These are phyloP conservation scores for Phtheirospermum japonicum DNA, from an alignment of 257 asterid genomes.

Conservation along the genomic window DNA sequence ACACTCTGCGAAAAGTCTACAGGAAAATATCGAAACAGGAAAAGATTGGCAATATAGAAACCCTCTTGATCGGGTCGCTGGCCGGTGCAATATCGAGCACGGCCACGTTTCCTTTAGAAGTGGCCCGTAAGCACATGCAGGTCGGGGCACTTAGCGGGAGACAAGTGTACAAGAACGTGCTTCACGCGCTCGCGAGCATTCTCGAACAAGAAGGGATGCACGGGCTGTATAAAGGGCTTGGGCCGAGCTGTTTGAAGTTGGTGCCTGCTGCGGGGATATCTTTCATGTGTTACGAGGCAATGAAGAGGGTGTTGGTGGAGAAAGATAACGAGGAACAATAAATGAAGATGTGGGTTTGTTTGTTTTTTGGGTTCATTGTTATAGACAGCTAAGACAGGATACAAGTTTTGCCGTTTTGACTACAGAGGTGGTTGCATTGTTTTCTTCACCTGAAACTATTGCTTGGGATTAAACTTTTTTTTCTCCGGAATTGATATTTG, in stretches of 20 bases:
- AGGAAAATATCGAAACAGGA: slow-evolving; percentile 55
- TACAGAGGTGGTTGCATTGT: background rate
- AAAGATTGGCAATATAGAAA: slow-evolving; percentile 79
- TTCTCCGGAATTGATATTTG: slow-evolving; percentile 21
- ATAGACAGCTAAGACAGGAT: slow-evolving; percentile 16
- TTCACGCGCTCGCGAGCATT: slow-evolving; percentile 80
- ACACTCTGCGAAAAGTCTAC: slow-evolving; percentile 65
- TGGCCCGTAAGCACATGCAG: slow-evolving; percentile 95
- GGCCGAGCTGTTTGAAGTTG: slow-evolving; percentile 87
- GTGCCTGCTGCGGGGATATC: slow-evolving; percentile 98
- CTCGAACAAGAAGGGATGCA: slow-evolving; percentile 77
- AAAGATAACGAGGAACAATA: slow-evolving; percentile 45
- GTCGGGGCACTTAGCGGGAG: slow-evolving; percentile 92
- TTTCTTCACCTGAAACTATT: slow-evolving; percentile 15
- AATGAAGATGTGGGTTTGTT: background rate
- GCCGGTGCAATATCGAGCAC: slow-evolving; percentile 96
- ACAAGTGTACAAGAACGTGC: slow-evolving; percentile 70
- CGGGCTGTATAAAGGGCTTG: slow-evolving; percentile 85
- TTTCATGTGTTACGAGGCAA: slow-evolving; percentile 95
- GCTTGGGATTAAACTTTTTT: slow-evolving; percentile 4
- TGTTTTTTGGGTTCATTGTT: background rate
- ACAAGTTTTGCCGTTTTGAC: slow-evolving; percentile 26
- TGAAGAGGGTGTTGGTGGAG: slow-evolving; percentile 86
- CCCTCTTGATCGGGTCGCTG: slow-evolving; percentile 80
- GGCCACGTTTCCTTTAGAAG: slow-evolving; percentile 92